Base-by-base conservation (phyloP, 129 eudicot genomes). In the Sambucus nigra region DNA sequence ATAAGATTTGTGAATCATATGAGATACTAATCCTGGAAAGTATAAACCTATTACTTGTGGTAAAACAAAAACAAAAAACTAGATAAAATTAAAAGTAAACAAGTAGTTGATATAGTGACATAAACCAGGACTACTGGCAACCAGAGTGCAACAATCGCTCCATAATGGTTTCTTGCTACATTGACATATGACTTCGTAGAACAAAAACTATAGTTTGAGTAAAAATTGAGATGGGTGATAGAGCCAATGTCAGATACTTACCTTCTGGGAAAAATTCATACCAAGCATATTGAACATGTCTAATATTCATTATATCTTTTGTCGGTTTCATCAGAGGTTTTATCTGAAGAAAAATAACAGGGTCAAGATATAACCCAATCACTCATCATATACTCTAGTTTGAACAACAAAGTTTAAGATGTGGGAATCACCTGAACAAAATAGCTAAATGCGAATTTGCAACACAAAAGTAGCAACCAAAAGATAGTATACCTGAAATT, bases 221-320 rank as follows among this genome's bases (percentile, higher is more conserved):
- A 62, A 49, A 21, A 44, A 49, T 21, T 18, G 33, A 10, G 39
- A 48, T 59, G 67, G 51, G 54, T 49, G 64, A 27, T 14, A 42
- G n/a, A 50, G n/a, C 55, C 17, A 44, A 47, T 24, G 41, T 27
- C 47, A 47, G 57, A 56, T n/a, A 51, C 63, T 61, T 67, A 77
- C 99, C 94, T 8, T 92, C 18, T 2, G 99, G 99, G 74, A 92
- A 80, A 58, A 92, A 80, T n/a, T 56, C 99, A 51, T 92, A 96
- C 99, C 99, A 92, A 63, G 86, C 73, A 73, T 82, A 92, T 19
- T 75, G 79, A 68, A 92, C 80, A 23, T 51, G 80, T 20, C 46
- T 73, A 60, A 92, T 86, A 53, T 40, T 60, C 96, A 86, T 92
- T 23, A 92, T 76, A 59, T 76, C 84, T 73, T 83, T 76, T 40